Base-by-base conservation (phyloP, 148 eudicot species). In the Cornus florida region DNA sequence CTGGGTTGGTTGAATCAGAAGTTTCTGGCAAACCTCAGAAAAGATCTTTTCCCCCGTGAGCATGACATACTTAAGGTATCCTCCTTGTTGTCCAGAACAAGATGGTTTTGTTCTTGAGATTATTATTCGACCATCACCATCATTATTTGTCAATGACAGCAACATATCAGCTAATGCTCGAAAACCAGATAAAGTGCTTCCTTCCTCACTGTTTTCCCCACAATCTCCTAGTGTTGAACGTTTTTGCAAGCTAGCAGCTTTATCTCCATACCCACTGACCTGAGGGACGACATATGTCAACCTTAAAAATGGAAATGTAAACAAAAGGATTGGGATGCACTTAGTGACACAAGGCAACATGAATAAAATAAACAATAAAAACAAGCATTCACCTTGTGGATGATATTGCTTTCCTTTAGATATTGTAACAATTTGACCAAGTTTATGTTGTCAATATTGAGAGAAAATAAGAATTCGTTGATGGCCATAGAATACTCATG, bases 181-280 rank as follows among this genome's bases (percentile, higher is more conserved):
- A 76, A 95, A 95, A 41, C 88, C 87, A 71, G 97, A 92, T 81
- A 93, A 79, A 75, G 88, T 87, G 88, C 97, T 92, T 83, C 86
- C 92, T 73, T 88, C 90, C 0, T 87, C 85, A 62, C 24, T 74
- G 82, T 20, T 71, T 62, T 70, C 73, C 53, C 82, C 86, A 65
- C 65, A 80, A 77, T 82, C 78, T 72, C 62, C 77, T 69, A 77
- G 65, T 78, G 76, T 20, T 32, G 81, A 73, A 75, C 46, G 79
- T 32, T 86, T 85, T 77, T 81, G 84, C 32, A 75, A 82, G 72
- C 75, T 66, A 73, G 88, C 85, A 20, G 80, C 74, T 86, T 92
- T 93, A 79, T 91, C 92, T 82, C 97, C 94, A 80, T 95, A 95
- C 20, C 97, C 97, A 88, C 91, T 88, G 83, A 93, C 99, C 99